Evolutionary conservation across 805 yeast species (phyloP).

Genomic region (Blastobotrys robertii): DNA sequence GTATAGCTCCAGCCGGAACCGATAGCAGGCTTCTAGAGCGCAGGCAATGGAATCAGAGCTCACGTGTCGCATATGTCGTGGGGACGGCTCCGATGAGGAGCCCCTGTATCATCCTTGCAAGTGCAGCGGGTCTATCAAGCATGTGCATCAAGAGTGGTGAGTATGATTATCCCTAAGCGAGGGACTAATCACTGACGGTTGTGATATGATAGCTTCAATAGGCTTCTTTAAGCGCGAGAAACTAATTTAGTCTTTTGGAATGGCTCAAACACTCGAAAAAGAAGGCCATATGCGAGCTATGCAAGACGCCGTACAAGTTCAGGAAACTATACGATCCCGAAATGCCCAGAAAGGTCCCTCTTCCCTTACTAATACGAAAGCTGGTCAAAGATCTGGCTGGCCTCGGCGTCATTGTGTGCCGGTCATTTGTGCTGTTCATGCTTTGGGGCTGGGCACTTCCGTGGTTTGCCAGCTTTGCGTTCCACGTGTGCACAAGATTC

Average conservation of each 20-base stretch:
- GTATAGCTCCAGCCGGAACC: too few relatives aligned
- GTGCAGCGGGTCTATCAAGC: constrained; percentile 88
- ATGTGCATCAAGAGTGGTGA: constrained; percentile 82
- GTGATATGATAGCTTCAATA: too few relatives aligned
- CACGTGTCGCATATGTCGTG: constrained; percentile 87
- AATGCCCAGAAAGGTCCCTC: constrained; percentile 59
- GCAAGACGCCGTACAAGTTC: constrained; percentile 66
- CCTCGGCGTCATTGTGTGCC: constrained; percentile 12
- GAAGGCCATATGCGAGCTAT: constrained; percentile 72
- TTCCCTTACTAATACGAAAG: constrained; percentile 36
- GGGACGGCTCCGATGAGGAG: constrained; percentile 69
- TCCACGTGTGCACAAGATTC: constrained; percentile 13
- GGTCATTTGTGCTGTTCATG: constrained; percentile 13
- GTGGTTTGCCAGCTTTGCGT: constrained; percentile 14
- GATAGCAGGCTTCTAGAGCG: too few relatives aligned
- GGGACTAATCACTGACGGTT: background rate
- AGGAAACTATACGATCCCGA: constrained; percentile 52
- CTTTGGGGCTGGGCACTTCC: constrained; percentile 23
- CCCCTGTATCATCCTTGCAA: constrained; percentile 88
- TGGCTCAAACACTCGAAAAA: constrained; percentile 72
- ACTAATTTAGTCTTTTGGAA: constrained; percentile 40
- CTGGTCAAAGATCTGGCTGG: constrained; percentile 19
- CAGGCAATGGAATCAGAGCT: constrained; percentile 21
- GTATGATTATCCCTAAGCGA: constrained; percentile 4
- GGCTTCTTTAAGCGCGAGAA: too few relatives aligned